phyloP scores from a whole-genome alignment of 208 protist species.

The Sergeia podlipaevii region DNA sequence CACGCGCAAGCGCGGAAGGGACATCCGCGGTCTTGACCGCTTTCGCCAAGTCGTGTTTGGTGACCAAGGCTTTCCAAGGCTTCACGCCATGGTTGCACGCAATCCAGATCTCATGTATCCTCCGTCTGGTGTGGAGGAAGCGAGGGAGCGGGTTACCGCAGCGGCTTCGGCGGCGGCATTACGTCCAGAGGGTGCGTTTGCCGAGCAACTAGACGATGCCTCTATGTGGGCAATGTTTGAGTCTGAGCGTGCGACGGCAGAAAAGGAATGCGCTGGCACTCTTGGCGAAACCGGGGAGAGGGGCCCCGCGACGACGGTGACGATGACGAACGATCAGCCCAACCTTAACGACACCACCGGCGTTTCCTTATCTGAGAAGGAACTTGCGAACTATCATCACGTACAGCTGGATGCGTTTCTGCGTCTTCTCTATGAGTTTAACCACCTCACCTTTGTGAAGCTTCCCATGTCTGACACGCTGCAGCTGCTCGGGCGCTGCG shows the following conservation, averaged over 20 bases:
- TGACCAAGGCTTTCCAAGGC: slow-evolving; percentile 59
- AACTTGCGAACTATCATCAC: slow-evolving; percentile 61
- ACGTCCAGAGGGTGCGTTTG: background rate
- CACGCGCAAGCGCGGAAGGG: slow-evolving; percentile 62
- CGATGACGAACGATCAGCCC: background rate
- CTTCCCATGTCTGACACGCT: slow-evolving; percentile 80
- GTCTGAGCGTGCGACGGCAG: background rate
- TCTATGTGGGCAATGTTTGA: slow-evolving; percentile 25
- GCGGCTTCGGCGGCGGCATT: slow-evolving; percentile 5
- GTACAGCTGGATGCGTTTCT: slow-evolving; percentile 71
- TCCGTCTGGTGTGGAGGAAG: slow-evolving; percentile 54
- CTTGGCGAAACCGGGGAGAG: background rate
- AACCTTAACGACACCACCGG: slow-evolving; percentile 3
- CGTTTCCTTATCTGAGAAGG: slow-evolving; percentile 14
- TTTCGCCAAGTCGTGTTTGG: slow-evolving; percentile 74
- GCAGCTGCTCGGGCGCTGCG: slow-evolving; percentile 67
- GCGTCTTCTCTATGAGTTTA: slow-evolving; percentile 84
- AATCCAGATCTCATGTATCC: slow-evolving; percentile 82
- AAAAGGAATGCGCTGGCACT: background rate
- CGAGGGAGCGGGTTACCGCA: slow-evolving; percentile 22
- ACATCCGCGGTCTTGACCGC: slow-evolving; percentile 60
- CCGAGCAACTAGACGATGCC: background rate
- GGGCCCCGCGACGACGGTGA: background rate
- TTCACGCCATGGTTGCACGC: slow-evolving; percentile 73
- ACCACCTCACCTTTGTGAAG: slow-evolving; percentile 82